Evolutionary conservation across 495 filamentous ascomycete genomes (phyloP).

Genomic region (Hypomontagnella submonticulosa): DNA sequence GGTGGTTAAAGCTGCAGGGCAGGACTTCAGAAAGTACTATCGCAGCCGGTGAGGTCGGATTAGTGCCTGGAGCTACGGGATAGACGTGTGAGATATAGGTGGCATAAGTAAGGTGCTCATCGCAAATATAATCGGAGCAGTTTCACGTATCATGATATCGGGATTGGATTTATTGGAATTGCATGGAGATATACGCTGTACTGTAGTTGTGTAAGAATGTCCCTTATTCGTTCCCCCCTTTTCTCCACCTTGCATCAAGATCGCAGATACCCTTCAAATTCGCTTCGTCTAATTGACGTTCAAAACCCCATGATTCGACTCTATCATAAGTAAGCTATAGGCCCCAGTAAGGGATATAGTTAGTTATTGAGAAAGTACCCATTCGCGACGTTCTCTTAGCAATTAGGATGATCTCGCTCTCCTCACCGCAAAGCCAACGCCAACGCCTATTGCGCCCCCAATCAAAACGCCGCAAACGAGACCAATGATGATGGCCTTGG

Average conservation of each 20-base stretch:
- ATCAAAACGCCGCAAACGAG: slow-evolving; percentile 16
- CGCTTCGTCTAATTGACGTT: no score
- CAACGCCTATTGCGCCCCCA: slow-evolving; percentile 15
- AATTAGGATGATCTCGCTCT: slow-evolving; percentile 11
- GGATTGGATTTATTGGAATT: no score
- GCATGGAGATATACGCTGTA: no score
- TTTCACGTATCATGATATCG: no score
- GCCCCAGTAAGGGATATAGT: background rate
- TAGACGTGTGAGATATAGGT: background rate
- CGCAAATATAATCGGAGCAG: background rate
- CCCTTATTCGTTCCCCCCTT: background rate
- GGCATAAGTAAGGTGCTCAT: background rate
- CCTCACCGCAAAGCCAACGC: slow-evolving; percentile 10
- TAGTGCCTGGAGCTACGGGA: background rate
- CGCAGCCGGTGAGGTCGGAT: background rate
- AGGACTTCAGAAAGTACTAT: background rate
- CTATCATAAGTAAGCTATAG: background rate
- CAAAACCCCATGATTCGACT: no score
- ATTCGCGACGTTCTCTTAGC: background rate
- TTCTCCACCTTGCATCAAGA: no score
- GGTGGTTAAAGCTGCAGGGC: slow-evolving; percentile 3
- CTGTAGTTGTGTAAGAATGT: background rate
- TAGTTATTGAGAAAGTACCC: background rate
- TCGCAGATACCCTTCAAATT: no score
- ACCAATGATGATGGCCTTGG: slow-evolving; percentile 16